These are phyloP conservation scores for Candida ipomoeae DNA, from an alignment of 805 yeast genomes.

Conservation along the genomic window DNA sequence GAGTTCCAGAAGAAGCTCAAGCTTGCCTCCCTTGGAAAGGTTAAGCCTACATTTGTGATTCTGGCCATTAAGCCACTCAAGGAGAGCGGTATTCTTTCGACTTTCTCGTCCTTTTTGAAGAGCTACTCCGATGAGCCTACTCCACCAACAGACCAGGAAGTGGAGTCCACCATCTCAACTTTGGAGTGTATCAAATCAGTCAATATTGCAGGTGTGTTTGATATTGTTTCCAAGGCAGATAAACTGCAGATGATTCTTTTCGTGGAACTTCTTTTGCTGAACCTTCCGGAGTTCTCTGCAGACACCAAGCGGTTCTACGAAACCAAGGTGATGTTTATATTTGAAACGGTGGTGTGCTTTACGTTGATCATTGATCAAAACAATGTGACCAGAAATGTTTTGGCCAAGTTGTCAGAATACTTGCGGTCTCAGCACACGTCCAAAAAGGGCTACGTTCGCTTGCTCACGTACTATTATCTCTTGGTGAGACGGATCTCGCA, in stretches of 20 bases:
- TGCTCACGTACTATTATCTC: slow-evolving; percentile 50
- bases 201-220: slow-evolving; percentile 53
- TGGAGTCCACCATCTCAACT: slow-evolving; percentile 79
- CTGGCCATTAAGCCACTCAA: slow-evolving; percentile 61
- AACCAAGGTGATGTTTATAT: slow-evolving; percentile 44
- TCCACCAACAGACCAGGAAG: slow-evolving; percentile 92
- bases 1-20: slow-evolving; percentile 58
- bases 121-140: slow-evolving; percentile 81
- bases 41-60: slow-evolving; percentile 63
- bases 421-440: slow-evolving; percentile 19
- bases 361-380: slow-evolving; percentile 27
- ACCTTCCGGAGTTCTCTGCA: slow-evolving; percentile 25
- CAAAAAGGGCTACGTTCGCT: slow-evolving; percentile 36
- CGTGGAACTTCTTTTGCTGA: slow-evolving; percentile 23
- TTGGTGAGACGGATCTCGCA: slow-evolving; percentile 32
- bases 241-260: slow-evolving; percentile 38
- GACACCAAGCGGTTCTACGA: slow-evolving; percentile 41
- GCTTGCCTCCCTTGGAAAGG: slow-evolving; percentile 52
- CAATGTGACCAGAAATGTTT: slow-evolving; percentile 17
- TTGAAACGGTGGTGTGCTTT: slow-evolving; percentile 42
- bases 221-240: slow-evolving; percentile 40
- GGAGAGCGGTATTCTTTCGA: slow-evolving; percentile 77
- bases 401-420: slow-evolving; percentile 13
- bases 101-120: slow-evolving; percentile 87
- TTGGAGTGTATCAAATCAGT: slow-evolving; percentile 78